Evolutionary conservation across 2,329 filamentous ascomycete species (phyloP), one percentile per base, ranked within the genome.

Genomic region (Hypocrella siamensis): DNA sequence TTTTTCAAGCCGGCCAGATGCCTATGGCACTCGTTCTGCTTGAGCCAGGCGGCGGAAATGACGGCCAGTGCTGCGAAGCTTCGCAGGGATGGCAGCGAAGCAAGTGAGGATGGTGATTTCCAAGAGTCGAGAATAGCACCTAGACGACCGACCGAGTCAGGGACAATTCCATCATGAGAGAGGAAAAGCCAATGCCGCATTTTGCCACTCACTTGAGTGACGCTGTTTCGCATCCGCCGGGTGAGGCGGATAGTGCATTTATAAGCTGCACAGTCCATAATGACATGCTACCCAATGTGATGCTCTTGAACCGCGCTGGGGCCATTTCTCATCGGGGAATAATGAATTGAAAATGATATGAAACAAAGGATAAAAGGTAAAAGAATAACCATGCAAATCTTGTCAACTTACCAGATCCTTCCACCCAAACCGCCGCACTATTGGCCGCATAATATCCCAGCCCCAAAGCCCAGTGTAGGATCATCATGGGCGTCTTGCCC

Each of bases 401-500:
- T n/a, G n/a, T n/a, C 9, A 26, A 53, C 67, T 47, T 62, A 85
- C 82, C 57, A 31, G 74, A 71, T 32, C 77, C 81, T 53, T 96
- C 84, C 36, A 92, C 67, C 86, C 86, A 94, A 21, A 93, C 61
- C 4, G 81, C 70, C 29, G 93, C 48, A 33, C 75, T 75, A 44
- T 82, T 79, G 35, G 63, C 63, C 5, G 75, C 46, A 53, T 98
- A 98, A 54, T 82, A 96, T 8, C 59, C 55, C 31, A 90, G 53
- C 1, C 85, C 90, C 26, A 94, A 52, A 12, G 78, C 40, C 77
- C 84, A 96, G 49, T 93, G 81, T 12, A 76, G 70, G 39, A 86
- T 56, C 73, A 78, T 85, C 88, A 98, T 98, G 34, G 62, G 70
- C 14, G 83, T 82, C 16, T 65, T 65, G 3, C 54, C 53, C 4